Percentiles rank a stretch among this genome's conserved stretches.
phyloP scores from a whole-genome alignment of 2,329 filamentous ascomycete species.

The Beauveria brongniartii region DNA sequence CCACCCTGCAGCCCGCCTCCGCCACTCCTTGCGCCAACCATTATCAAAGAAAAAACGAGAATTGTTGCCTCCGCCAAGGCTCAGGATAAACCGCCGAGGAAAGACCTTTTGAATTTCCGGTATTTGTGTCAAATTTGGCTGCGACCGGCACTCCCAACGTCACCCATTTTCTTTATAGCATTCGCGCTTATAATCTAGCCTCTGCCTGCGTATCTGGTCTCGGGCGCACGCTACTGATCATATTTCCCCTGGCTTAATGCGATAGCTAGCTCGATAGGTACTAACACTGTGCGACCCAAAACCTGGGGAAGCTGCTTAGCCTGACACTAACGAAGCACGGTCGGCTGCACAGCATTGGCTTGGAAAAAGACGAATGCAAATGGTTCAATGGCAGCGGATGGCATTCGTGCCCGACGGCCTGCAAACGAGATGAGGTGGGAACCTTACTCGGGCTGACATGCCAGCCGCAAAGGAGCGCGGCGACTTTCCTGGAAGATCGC shows the following conservation, averaged over 20 bases:
- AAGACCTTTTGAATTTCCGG: neutral
- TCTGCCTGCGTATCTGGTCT: neutral
- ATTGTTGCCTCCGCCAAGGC: constrained; percentile 1
- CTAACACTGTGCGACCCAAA: neutral
- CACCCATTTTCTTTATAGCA: constrained; percentile 1
- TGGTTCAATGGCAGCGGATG: neutral
- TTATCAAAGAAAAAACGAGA: neutral
- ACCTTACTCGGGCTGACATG: neutral
- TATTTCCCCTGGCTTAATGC: neutral
- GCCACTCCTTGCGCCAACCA: neutral
- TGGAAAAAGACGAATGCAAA: neutral
- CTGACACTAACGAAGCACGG: neutral
- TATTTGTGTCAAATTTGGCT: neutral
- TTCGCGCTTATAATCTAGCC: neutral
- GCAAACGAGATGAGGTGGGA: neutral
- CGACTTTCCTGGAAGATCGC: neutral
- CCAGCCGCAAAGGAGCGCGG: neutral
- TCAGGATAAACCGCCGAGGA: constrained; percentile 1
- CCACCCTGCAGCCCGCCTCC: constrained; percentile 1
- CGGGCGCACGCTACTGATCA: constrained; percentile 3
- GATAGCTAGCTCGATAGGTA: constrained; percentile 5
- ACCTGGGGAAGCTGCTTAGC: neutral
- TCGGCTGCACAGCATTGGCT: neutral
- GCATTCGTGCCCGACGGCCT: neutral
- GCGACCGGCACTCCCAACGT: neutral